Evolutionary conservation across 106 monocot genomes (phyloP), one percentile per base, ranked within the genome.

Genomic region (Dendrobium huoshanense): DNA sequence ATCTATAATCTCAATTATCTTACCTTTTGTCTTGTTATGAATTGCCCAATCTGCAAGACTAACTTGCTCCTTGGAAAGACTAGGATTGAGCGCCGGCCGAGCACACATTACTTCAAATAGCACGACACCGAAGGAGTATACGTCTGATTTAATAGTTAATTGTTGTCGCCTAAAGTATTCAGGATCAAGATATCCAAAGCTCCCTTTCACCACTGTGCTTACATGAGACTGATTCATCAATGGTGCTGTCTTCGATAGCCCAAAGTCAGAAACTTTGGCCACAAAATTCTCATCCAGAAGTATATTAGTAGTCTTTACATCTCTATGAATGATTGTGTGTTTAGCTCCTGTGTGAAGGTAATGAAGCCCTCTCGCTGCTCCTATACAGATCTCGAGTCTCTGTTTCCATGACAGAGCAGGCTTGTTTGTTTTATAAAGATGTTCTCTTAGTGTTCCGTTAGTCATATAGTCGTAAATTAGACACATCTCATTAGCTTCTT

Each of bases 161-260:
- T 95, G 94, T 72, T 95, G 94, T 41, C 94, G 45, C 70, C 88
- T 54, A 85, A 88, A 95, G 87, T 95, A 95, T 79, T 95, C 94
- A 0, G 94, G 94, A 72, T 95, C 94, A 13, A 94, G 72, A 64
- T 94, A 94, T 16, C 94, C 94, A 72, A 94, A 94, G 82, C 94
- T 94, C 13, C 94, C 94, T 81, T 95, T 95, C 64, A 95, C 94
- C 77, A 95, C 79, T 13, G 94, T 95, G 88, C 94, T 95, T 9
- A 95, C 91, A 43, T 93, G 90, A 11, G 80, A 78, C 82, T 95
- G 88, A 77, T 95, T 90, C 79, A 88, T 56, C 59, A 59, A 85
- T 5, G 94, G 94, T 0, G 92, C 92, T 4, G 94, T 88, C 82
- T 95, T 95, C 68, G 94, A 95, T 9, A 95, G 88, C 18, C 94